Evolutionary conservation across 129 eudicot genomes (phyloP).

Genomic region (Centrapalus pauciflorus): DNA sequence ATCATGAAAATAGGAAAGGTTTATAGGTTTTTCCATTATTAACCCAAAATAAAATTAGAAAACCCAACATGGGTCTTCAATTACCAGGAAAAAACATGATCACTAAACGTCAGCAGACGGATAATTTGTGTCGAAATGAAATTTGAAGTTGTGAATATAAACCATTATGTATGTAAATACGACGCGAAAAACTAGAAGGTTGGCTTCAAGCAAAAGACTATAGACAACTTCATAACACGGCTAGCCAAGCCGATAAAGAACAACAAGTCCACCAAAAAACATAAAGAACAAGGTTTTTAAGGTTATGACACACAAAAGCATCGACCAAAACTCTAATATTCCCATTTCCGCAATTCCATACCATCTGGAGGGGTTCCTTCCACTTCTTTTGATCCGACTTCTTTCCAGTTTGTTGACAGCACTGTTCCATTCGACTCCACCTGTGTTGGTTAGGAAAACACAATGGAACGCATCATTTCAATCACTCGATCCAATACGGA

Average conservation of each 20-base stretch:
- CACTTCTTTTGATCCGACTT: conserved; percentile 78
- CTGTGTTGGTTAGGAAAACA: too few relatives aligned
- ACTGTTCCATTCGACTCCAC: conserved; percentile 93
- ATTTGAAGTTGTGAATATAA: not conserved
- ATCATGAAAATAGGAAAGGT: too few relatives aligned
- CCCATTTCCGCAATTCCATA: conserved; percentile 92
- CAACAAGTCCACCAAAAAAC: not conserved
- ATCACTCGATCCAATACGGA: too few relatives aligned
- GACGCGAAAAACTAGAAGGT: not conserved
- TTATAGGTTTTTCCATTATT: too few relatives aligned
- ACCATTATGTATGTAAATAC: not conserved
- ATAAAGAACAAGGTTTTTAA: not conserved
- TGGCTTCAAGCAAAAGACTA: conserved; percentile 14
- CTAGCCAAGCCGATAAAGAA: conserved; percentile 3
- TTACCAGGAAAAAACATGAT: too few relatives aligned
- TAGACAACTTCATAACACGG: conserved; percentile 11
- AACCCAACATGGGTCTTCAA: too few relatives aligned
- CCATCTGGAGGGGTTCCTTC: conserved; percentile 91
- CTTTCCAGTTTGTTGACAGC: conserved; percentile 93
- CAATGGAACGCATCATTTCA: too few relatives aligned
- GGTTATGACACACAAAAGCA: not conserved
- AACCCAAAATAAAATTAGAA: too few relatives aligned
- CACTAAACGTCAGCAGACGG: too few relatives aligned
- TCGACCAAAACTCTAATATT: conserved; percentile 28
- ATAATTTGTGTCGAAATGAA: too few relatives aligned